Base-by-base conservation (phyloP, 345 rosid genomes). In the Leavenworthia alabamica region DNA sequence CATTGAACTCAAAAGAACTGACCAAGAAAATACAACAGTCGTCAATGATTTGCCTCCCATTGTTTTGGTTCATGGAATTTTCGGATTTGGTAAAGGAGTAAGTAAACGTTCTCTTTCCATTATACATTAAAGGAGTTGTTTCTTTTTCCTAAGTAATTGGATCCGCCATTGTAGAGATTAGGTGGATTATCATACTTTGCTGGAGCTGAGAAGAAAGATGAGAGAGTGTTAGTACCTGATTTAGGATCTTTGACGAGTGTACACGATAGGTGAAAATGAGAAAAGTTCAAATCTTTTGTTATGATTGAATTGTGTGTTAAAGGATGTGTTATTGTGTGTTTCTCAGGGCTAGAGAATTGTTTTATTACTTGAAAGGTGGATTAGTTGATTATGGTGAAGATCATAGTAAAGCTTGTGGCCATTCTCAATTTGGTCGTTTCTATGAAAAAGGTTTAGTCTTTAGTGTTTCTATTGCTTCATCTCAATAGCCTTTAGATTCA, bases 61-160 rank as follows among this genome's bases (percentile, higher is more conserved):
- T 62, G 99, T 94, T 29, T 49, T 94, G 44, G 90, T 94, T 22
- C 99, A 94, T 76, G 99, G 99, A 42, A 90, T 94, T 77, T 94
- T 94, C 47, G 99, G 99, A 54, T 94, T 94, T 75, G 99, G 99
- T 12, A 83, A 94, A 81, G 99, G 97, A 84, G 97, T 94, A 62
- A 62, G 59, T 26, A 23, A 23, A 16, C 7, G 1, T 12, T 29
- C 0, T 27, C 32, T 22, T 8, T n/a, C 37, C 40, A n/a, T 39
- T 41, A 7, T n/a, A 29, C 12, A 3, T 27, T 10, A 0, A 10
- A 44, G 11, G n/a, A n/a, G 1, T 54, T 40, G 23, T 36, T 6
- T 28, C 14, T 9, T 54, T 31, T 15, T 40, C 2, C 37, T 56
- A 4, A 23, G 15, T 12, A 47, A 49, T 37, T 27, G 23, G 35